Base-by-base conservation (phyloP, 352 stramenopile species). In the Phytophthora ramorum region DNA sequence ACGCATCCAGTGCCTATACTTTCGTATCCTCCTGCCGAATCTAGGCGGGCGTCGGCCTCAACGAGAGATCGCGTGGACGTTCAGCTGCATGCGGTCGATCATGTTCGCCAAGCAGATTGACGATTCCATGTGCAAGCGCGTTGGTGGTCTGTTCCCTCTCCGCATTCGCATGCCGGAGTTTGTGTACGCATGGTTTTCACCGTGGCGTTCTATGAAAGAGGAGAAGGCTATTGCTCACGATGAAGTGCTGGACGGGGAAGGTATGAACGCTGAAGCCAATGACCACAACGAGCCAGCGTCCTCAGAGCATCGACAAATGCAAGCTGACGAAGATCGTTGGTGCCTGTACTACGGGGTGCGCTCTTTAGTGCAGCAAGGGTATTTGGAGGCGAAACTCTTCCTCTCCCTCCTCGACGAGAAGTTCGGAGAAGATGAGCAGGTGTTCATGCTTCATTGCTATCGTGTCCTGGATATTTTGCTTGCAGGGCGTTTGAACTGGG, bases 281-380 rank as follows among this genome's bases (percentile, higher is more conserved):
- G 52, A 66, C 13, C n/a, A 32, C 0, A 71, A 75, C 54, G 32
- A 69, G n/a, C 9, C 60, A 13, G 19, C 38, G 28, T 71, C 67
- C 1, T 46, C 65, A 0, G 78, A 91, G 26, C 72, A 81, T n/a
- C 58, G 54, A 1, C 81, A 85, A 22, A 66, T 76, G 16, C 72
- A 91, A 52, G 88, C 91, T 0, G 90, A 98, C 50, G 91, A 97
- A 65, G 85, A 96, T 38, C 79, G 93, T 0, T 98, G 95, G 95
- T 95, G 89, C 30, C 55, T 98, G 20, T 98, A 98, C 66, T 98
- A 98, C 52, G 94, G 94, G 0, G 86, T 96, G 28, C 97, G 97
- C 54, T 66, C 76, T 0, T 63, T 95, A 2, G 79, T 98, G 0
- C 78, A 90, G 13, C 81, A 95, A 57, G 91, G 95, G 9, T 94